Conservation (phyloP, 2,329 filamentous ascomycete genomes). For the Pezicula radicicola region DNA sequence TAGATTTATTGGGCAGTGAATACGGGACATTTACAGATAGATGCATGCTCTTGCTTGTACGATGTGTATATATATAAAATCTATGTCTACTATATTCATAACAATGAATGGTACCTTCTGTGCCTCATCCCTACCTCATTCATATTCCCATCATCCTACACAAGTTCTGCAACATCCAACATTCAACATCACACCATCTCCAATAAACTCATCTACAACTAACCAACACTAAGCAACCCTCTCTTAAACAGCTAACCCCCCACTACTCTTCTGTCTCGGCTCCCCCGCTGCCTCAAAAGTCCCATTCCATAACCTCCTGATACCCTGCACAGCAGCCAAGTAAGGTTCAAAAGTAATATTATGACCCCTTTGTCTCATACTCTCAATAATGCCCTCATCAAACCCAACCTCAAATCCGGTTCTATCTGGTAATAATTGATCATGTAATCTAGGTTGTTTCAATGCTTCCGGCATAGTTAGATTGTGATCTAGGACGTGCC, state of each 20-base stretch:
- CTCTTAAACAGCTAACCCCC: slow-evolving; percentile 12
- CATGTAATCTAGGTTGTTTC: slow-evolving; percentile 67
- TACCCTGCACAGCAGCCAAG: slow-evolving; percentile 67
- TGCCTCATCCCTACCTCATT: too few species aligned
- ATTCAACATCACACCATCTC: too few species aligned
- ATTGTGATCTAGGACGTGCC: slow-evolving; percentile 66
- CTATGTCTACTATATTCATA: too few species aligned
- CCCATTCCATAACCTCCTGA: slow-evolving; percentile 59
- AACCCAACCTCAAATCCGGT: slow-evolving; percentile 68
- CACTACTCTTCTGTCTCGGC: slow-evolving; percentile 65
- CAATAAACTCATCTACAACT: too few species aligned
- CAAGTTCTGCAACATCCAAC: too few species aligned
- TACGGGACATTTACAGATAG: too few species aligned
- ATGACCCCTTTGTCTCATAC: slow-evolving; percentile 63
- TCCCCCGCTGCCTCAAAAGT: slow-evolving; percentile 77
- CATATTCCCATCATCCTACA: too few species aligned
- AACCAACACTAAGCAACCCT: background rate
- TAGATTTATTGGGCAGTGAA: too few species aligned
- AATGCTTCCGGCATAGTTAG: slow-evolving; percentile 62
- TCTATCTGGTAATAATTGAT: slow-evolving; percentile 74
- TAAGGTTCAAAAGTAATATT: slow-evolving; percentile 66
- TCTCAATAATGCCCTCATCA: slow-evolving; percentile 60
- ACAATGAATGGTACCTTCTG: too few species aligned
- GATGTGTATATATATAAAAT: too few species aligned
- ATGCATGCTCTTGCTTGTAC: too few species aligned